phyloP scores from a whole-genome alignment of 2,329 filamentous ascomycete species.

The Colletotrichum tofieldiae region DNA sequence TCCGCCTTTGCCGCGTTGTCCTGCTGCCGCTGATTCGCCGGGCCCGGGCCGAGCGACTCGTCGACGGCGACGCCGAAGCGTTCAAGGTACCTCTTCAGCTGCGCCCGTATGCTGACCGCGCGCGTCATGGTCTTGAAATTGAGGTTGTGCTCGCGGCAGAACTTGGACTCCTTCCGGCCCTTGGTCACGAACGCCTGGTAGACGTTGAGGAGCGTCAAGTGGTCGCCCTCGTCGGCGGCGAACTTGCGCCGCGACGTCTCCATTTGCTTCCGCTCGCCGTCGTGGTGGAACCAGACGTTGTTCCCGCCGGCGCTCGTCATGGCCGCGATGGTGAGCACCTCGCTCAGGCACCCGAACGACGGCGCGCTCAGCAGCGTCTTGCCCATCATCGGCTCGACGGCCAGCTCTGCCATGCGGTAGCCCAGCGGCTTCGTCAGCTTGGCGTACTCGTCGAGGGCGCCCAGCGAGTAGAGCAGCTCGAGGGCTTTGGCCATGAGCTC shows the following conservation, averaged over 20 bases:
- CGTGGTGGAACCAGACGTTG: constrained; percentile 85
- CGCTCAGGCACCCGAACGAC: constrained; percentile 83
- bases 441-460: constrained; percentile 89
- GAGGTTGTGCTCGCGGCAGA: constrained; percentile 88
- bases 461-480: constrained; percentile 88
- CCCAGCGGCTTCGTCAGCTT: constrained; percentile 93
- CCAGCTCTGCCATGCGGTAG: constrained; percentile 90
- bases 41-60: constrained; percentile 65
- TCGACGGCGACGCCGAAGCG: constrained; percentile 82
- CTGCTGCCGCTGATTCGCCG: constrained; percentile 44
- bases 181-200: constrained; percentile 90
- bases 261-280: constrained; percentile 81
- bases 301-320: constrained; percentile 91
- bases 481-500: constrained; percentile 88
- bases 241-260: constrained; percentile 86
- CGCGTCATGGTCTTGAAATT: constrained; percentile 89
- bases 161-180: constrained; percentile 86
- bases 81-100: constrained; percentile 90
- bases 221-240: constrained; percentile 93
- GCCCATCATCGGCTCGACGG: constrained; percentile 95
- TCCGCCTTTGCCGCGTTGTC: constrained; percentile 68
- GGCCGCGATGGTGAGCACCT: constrained; percentile 92
- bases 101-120: constrained; percentile 88
- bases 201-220: constrained; percentile 93
- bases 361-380: constrained; percentile 85